Conservation (phyloP, 2,329 filamentous ascomycete genomes). For the Sporothrix pseudoabietina region DNA sequence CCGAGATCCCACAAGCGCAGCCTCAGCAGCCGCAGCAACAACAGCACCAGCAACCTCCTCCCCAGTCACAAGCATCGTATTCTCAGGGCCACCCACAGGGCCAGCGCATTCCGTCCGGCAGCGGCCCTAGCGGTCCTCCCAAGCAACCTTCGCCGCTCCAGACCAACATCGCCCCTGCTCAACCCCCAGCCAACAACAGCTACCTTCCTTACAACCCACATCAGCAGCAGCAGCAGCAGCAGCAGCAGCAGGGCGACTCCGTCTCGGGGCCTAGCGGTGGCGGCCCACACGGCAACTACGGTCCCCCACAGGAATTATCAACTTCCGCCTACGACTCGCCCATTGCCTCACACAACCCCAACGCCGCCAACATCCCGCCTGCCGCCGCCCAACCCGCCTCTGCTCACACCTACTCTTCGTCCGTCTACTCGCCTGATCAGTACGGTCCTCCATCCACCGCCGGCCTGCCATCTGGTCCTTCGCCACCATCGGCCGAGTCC, state of each 20-base stretch:
- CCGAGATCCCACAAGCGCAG: slow-evolving; percentile 46
- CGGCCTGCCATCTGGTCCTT: slow-evolving; percentile 38
- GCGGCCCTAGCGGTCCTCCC: slow-evolving; percentile 42
- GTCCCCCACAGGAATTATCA: slow-evolving; percentile 74
- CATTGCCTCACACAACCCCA: slow-evolving; percentile 57
- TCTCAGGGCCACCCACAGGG: slow-evolving; percentile 40
- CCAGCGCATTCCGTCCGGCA: slow-evolving; percentile 51
- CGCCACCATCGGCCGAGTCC: slow-evolving; percentile 36
- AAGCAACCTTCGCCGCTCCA: slow-evolving; percentile 54
- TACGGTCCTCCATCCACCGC: slow-evolving; percentile 39
- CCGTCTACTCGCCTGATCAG: slow-evolving; percentile 55
- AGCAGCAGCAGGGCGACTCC: slow-evolving; percentile 37
- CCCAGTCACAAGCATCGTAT: slow-evolving; percentile 22
- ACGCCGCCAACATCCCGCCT: slow-evolving; percentile 40
- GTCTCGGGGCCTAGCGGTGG: slow-evolving; percentile 46
- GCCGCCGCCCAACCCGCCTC: slow-evolving; percentile 37
- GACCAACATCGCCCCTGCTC: slow-evolving; percentile 45
- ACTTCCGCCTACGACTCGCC: slow-evolving; percentile 78
- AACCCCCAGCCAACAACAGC: slow-evolving; percentile 39
- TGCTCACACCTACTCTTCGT: slow-evolving; percentile 50
- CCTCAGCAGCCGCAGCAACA: slow-evolving; percentile 24
- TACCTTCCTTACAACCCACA: slow-evolving; percentile 51
- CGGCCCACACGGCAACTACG: slow-evolving; percentile 68
- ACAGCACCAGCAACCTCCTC: slow-evolving; percentile 14
- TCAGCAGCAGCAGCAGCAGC: slow-evolving; percentile 39